A percentile compares a stretch with the other conserved stretches of the same genome.
These are phyloP conservation scores for Trichodelitschia bisporula DNA, from an alignment of 495 filamentous ascomycete genomes.

Conservation along the genomic window DNA sequence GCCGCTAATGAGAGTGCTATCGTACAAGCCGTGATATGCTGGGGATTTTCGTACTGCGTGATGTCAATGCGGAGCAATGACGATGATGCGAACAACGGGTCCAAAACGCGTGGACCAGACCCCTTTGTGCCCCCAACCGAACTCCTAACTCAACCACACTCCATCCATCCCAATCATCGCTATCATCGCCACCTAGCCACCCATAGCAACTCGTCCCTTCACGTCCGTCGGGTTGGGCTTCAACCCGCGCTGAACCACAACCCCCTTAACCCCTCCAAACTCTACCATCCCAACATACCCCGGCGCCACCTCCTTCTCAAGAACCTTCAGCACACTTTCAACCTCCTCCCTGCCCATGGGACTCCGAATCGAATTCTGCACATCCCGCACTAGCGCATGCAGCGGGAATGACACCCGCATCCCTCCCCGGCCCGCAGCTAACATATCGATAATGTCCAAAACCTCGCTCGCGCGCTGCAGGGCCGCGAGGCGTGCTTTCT, in stretches of 20 bases:
- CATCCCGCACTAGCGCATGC: constrained; percentile 27
- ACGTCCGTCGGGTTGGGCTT: constrained; percentile 20
- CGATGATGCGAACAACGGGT: no score
- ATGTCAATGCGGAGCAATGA: no score
- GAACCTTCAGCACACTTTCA: constrained; percentile 24
- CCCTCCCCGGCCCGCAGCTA: constrained; percentile 13
- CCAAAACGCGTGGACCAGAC: no score
- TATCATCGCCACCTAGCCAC: no score
- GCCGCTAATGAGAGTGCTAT: no score
- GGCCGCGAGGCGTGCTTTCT: constrained; percentile 28
- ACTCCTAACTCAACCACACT: no score
- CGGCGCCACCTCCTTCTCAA: constrained; percentile 34
- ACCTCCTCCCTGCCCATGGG: constrained; percentile 36
- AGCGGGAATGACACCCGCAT: constrained; percentile 31
- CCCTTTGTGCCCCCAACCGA: no score
- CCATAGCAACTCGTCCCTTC: constrained; percentile 19
- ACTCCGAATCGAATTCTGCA: constrained; percentile 34
- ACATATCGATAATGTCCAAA: constrained; percentile 29
- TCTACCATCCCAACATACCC: constrained; percentile 34
- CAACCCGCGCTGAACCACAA: constrained; percentile 26
- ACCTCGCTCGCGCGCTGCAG: constrained; percentile 37
- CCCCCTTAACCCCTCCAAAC: constrained; percentile 27
- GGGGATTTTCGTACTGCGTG: no score
- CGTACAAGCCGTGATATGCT: no score
- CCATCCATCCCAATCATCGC: no score